phyloP scores from a whole-genome alignment of 208 protist species.

The Leishmania tropica region DNA sequence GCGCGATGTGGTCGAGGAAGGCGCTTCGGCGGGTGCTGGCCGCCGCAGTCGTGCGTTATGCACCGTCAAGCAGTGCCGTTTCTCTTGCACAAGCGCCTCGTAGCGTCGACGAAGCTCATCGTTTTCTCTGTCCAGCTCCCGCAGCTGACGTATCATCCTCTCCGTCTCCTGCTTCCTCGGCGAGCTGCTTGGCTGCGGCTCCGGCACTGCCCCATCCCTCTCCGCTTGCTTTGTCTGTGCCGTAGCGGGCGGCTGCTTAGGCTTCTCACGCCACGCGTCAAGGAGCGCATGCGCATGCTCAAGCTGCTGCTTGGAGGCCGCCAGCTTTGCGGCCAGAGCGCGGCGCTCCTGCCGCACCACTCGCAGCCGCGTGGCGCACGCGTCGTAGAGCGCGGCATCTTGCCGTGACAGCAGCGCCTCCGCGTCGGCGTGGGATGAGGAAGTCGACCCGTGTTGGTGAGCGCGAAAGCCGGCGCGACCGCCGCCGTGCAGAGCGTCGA shows the following conservation, averaged over 20 bases:
- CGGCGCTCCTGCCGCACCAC: slow-evolving; percentile 13
- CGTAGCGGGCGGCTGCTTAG: not conserved
- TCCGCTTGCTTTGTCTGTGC: not conserved
- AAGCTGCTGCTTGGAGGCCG: not conserved
- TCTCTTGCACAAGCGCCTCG: slow-evolving; percentile 6
- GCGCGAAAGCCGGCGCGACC: not conserved
- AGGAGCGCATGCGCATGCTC: not conserved
- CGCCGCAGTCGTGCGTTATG: slow-evolving; percentile 21
- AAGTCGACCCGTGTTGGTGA: not conserved
- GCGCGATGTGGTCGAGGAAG: not conserved
- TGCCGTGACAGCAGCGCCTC: not conserved
- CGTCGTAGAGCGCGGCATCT: slow-evolving; percentile 7
- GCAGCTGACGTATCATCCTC: slow-evolving; percentile 12
- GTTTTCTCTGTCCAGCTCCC: slow-evolving; percentile 14
- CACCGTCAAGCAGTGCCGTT: slow-evolving; percentile 7
- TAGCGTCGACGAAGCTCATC: slow-evolving; percentile 19
- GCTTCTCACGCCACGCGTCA: not conserved
- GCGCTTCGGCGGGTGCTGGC: not conserved
- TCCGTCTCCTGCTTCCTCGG: not conserved
- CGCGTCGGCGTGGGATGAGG: not conserved
- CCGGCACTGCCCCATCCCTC: not conserved
- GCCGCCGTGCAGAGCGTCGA: not conserved
- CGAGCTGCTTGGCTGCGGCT: not conserved
- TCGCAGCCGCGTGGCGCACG: slow-evolving; percentile 6
- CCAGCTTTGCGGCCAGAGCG: not conserved